Percentiles rank a stretch among this genome's conserved stretches.
Conservation (phyloP, 208 protist species). For the Trypanosoma brucei region DNA sequence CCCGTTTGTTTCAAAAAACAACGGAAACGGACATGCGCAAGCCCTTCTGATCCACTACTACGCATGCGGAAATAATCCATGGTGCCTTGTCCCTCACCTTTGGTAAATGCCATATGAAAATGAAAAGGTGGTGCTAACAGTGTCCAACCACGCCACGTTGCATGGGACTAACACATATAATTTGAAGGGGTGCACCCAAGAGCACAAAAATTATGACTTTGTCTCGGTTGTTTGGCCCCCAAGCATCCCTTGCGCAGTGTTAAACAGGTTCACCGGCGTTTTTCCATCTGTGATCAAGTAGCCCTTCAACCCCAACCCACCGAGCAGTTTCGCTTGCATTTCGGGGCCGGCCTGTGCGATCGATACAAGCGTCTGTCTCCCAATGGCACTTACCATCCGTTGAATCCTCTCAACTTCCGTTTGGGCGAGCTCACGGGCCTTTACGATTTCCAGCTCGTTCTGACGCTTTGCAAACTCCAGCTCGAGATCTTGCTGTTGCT, state of each 20-base stretch:
- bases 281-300: conserved; percentile 96
- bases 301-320: conserved; percentile 90
- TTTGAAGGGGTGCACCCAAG: neutral
- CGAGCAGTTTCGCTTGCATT: conserved; percentile 94
- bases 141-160: no score
- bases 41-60: no score
- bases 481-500: conserved; percentile 81
- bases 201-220: conserved; percentile 1
- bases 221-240: conserved; percentile 22
- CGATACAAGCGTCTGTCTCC: conserved; percentile 85
- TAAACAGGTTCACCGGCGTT: conserved; percentile 95
- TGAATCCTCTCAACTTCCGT: conserved; percentile 89
- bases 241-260: conserved; percentile 92
- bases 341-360: conserved; percentile 92
- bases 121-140: no score
- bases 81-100: no score
- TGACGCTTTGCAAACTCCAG: conserved; percentile 70
- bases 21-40: neutral
- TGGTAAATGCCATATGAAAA: no score
- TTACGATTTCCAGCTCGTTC: conserved; percentile 86
- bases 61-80: no score
- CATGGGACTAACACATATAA: neutral
- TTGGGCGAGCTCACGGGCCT: conserved; percentile 59
- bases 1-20: neutral
- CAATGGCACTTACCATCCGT: conserved; percentile 85